phyloP scores from a whole-genome alignment of 352 stramenopile species.

The Phytophthora pluvialis region DNA sequence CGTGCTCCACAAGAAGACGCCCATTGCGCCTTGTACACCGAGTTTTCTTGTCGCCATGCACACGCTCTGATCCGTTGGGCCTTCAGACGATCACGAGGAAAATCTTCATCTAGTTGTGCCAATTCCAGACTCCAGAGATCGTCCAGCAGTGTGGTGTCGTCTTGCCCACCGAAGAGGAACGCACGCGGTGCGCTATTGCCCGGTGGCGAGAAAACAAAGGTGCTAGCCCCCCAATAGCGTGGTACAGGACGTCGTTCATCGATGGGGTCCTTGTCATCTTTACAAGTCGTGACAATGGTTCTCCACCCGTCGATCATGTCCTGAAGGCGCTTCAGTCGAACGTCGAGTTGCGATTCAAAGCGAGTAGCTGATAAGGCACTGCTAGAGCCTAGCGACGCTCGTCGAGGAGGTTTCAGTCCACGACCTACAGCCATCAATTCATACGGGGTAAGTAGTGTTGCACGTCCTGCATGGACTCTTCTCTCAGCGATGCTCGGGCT shows the following conservation, averaged over 20 bases:
- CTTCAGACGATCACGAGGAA: slow-evolving; percentile 26
- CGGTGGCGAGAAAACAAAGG: slow-evolving; percentile 36
- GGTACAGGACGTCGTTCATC: slow-evolving; percentile 30
- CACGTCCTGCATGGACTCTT: slow-evolving; percentile 39
- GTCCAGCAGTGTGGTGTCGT: slow-evolving; percentile 61
- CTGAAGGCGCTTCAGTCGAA: slow-evolving; percentile 47
- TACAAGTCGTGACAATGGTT: slow-evolving; percentile 15
- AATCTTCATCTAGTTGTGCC: slow-evolving; percentile 40
- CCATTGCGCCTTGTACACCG: slow-evolving; percentile 44
- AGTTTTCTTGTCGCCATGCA: slow-evolving; percentile 55
- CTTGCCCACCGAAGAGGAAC: slow-evolving; percentile 75
- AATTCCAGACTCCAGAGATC: slow-evolving; percentile 71
- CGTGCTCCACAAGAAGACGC: slow-evolving; percentile 48
- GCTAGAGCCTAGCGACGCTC: slow-evolving; percentile 33
- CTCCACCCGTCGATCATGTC: slow-evolving; percentile 53
- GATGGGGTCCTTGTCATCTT: background rate
- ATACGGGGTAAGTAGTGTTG: slow-evolving; percentile 53
- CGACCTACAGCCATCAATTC: slow-evolving; percentile 50
- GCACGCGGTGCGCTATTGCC: slow-evolving; percentile 23
- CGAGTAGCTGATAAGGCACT: slow-evolving; percentile 21
- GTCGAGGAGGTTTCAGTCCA: slow-evolving; percentile 29
- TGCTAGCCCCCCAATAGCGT: slow-evolving; percentile 55
- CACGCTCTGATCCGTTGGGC: slow-evolving; percentile 37
- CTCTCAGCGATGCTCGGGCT: slow-evolving; percentile 36
- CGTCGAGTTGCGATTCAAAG: slow-evolving; percentile 39